Percentiles rank a stretch among this genome's conserved stretches.
phyloP scores from a whole-genome alignment of 495 filamentous ascomycete genomes.

The Trichoderma virens region DNA sequence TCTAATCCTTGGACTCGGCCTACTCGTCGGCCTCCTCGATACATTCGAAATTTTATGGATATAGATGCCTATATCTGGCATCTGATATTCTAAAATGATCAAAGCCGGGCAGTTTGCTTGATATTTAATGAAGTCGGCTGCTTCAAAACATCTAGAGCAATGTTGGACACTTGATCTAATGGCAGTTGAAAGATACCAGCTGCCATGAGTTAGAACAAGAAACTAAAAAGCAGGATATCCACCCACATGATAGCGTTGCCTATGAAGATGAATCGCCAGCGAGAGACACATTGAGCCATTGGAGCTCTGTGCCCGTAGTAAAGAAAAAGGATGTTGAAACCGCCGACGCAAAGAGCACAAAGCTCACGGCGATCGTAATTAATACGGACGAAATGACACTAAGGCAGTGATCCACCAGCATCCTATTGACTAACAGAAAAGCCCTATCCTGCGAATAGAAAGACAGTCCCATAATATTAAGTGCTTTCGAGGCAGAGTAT shows the following conservation, averaged over 20 bases:
- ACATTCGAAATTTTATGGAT: not conserved
- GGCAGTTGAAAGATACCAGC: not conserved
- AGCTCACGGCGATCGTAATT: not conserved
- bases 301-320: not conserved
- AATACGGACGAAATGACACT: not conserved
- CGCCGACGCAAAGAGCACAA: not conserved
- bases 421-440: not conserved
- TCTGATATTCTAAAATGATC: not conserved
- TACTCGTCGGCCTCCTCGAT: not conserved
- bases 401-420: not conserved
- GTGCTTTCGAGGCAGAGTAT: not conserved
- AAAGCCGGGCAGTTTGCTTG: not conserved
- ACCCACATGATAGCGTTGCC: not conserved
- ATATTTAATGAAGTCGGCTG: not conserved
- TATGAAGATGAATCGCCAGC: not conserved
- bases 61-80: not conserved
- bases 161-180: not conserved
- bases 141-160: not conserved
- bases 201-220: not conserved
- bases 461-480: not conserved
- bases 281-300: not conserved
- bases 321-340: not conserved
- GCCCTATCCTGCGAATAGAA: slow-evolving; percentile 1
- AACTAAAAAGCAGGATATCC: not conserved
- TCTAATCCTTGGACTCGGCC: not conserved